Conservation (phyloP, 73 alveolate genomes). For the Diophrys appendiculata region DNA sequence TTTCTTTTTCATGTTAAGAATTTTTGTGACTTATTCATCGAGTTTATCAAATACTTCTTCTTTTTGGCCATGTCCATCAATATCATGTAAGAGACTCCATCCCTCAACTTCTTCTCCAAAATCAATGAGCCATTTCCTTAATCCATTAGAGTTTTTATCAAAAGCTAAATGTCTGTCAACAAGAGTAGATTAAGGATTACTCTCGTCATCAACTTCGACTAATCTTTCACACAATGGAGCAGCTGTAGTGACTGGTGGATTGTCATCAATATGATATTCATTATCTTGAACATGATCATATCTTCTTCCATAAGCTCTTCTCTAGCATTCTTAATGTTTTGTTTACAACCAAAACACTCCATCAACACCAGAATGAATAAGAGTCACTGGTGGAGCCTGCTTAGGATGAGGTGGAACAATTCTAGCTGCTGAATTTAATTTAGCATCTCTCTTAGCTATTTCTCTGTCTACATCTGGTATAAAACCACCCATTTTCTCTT, state of each 20-base stretch:
- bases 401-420: constrained; percentile 77
- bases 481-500: constrained; percentile 83
- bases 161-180: constrained; percentile 88
- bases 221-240: constrained; percentile 94
- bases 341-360: constrained; percentile 82
- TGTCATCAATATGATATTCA: constrained; percentile 90
- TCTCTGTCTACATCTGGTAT: constrained; percentile 79
- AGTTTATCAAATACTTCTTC: constrained; percentile 35
- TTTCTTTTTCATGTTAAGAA: constrained; percentile 5
- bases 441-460: constrained; percentile 50
- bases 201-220: constrained; percentile 78
- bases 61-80: constrained; percentile 49
- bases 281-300: constrained; percentile 74
- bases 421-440: constrained; percentile 63
- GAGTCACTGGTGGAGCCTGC: constrained; percentile 65
- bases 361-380: constrained; percentile 83
- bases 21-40: constrained; percentile 1
- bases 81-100: constrained; percentile 44
- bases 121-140: constrained; percentile 83
- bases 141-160: constrained; percentile 78
- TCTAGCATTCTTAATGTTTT: constrained; percentile 75
- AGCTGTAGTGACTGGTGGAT: constrained; percentile 89
- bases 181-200: constrained; percentile 77
- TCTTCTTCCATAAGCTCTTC: constrained; percentile 96
- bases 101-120: constrained; percentile 80